Percentiles rank a stretch among this genome's conserved stretches.
Evolutionary conservation across 495 filamentous ascomycete species (phyloP).

Genomic region (Aspergillus ostianus): DNA sequence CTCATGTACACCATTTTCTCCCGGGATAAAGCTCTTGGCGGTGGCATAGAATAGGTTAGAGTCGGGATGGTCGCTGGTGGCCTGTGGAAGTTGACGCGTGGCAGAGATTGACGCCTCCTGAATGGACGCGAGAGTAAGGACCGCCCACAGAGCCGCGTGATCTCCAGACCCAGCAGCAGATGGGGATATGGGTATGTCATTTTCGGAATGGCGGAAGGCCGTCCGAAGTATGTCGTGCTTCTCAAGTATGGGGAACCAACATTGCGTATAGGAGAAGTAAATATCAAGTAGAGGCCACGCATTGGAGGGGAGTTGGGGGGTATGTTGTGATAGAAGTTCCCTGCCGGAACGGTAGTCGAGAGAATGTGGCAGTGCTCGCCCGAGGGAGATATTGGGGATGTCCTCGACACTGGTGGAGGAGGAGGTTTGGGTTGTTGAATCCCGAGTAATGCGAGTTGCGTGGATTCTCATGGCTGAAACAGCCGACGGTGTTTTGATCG

Average conservation of each 20-base stretch:
- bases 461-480: constrained; percentile 15
- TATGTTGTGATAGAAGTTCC: constrained; percentile 1
- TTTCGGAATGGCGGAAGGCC: constrained; percentile 44
- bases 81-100: constrained; percentile 24
- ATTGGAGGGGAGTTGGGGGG: constrained; percentile 42
- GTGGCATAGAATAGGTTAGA: constrained; percentile 48
- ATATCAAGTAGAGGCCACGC: constrained; percentile 63
- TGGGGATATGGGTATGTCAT: constrained; percentile 29
- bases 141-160: constrained; percentile 64
- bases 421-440: constrained; percentile 29
- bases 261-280: constrained; percentile 72
- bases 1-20: constrained; percentile 50
- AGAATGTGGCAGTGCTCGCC: neutral
- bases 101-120: constrained; percentile 47
- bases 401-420: neutral
- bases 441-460: constrained; percentile 18
- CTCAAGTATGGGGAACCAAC: constrained; percentile 71
- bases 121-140: constrained; percentile 51
- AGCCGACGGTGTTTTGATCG: constrained; percentile 29
- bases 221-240: constrained; percentile 61
- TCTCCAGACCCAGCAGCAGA: constrained; percentile 44
- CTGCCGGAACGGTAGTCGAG: constrained; percentile 2
- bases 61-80: constrained; percentile 18
- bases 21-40: constrained; percentile 56
- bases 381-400: neutral